phyloP scores from a whole-genome alignment of 2,329 filamentous ascomycete genomes.

The Pestalotiopsis sp. region DNA sequence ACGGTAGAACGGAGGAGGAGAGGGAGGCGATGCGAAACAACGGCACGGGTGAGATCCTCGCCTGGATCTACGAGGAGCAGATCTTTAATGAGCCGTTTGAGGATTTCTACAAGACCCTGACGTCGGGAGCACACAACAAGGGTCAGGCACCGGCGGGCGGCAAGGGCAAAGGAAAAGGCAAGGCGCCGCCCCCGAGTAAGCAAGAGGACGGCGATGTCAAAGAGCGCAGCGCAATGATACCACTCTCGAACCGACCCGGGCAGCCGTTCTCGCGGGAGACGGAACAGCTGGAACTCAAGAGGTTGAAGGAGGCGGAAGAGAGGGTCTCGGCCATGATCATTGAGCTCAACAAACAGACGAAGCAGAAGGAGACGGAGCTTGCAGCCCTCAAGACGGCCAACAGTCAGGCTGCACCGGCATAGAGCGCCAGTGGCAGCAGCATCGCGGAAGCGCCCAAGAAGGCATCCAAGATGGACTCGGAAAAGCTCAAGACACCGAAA shows the following conservation, averaged over 20 bases:
- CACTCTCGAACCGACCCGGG: constrained; percentile 62
- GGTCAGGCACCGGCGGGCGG: constrained; percentile 35
- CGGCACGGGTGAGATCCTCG: constrained; percentile 65
- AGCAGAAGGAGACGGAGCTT: constrained; percentile 63
- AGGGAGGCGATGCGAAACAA: constrained; percentile 61
- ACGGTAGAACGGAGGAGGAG: constrained; percentile 77
- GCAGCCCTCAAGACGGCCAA: constrained; percentile 61
- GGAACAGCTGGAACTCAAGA: constrained; percentile 63
- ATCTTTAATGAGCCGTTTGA: constrained; percentile 97
- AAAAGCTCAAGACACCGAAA: constrained; percentile 25
- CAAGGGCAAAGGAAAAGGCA: constrained; percentile 59
- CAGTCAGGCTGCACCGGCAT: constrained; percentile 32
- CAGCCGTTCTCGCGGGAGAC: constrained; percentile 75
- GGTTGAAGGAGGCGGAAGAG: constrained; percentile 62
- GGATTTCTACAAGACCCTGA: constrained; percentile 85
- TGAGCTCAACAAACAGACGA: constrained; percentile 60
- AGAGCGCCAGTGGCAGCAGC: constrained; percentile 1
- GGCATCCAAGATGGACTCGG: neutral
- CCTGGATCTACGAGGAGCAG: constrained; percentile 89
- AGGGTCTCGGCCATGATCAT: constrained; percentile 62
- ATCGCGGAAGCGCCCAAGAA: neutral
- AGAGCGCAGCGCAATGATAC: constrained; percentile 73
- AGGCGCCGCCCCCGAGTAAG: constrained; percentile 32
- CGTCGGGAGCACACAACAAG: constrained; percentile 63
- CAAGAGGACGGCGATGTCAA: constrained; percentile 41